Percentiles rank a stretch among this genome's conserved stretches.
Conservation (phyloP, 2,329 filamentous ascomycete genomes). For the Aquanectria penicillioides region DNA sequence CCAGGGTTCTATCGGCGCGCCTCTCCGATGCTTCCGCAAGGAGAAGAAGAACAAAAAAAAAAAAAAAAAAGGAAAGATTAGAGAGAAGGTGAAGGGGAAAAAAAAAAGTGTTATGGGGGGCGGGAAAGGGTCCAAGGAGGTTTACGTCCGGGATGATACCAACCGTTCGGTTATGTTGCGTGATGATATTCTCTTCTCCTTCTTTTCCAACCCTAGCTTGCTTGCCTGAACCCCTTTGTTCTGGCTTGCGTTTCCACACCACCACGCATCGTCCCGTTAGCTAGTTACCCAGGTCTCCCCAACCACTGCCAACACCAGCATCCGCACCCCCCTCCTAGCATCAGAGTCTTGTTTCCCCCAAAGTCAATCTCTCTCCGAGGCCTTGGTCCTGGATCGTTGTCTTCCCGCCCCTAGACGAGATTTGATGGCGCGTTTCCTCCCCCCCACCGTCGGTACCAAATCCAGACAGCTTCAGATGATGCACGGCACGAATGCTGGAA, state of each 20-base stretch:
- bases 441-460: not conserved
- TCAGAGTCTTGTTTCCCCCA: not conserved
- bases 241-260: conserved; percentile 11
- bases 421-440: not conserved
- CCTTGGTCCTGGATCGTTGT: conserved; percentile 18
- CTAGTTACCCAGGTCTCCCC: not conserved
- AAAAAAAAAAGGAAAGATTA: no score
- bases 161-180: no score
- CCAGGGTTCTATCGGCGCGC: no score
- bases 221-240: not conserved
- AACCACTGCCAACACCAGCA: not conserved
- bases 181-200: conserved; percentile 3
- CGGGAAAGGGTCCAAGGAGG: no score
- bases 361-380: conserved; percentile 10
- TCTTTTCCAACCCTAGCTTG: not conserved
- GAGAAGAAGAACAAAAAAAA: not conserved
- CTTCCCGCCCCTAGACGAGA: conserved; percentile 13
- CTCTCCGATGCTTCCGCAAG: no score
- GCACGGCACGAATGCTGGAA: not conserved
- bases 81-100: not conserved
- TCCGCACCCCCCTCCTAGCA: not conserved
- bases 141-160: no score
- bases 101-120: no score
- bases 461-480: not conserved
- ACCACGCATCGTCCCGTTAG: conserved; percentile 13